Evolutionary conservation across 1,284 basidiomycete genomes (phyloP).

Genomic region (Baeospora myosura): DNA sequence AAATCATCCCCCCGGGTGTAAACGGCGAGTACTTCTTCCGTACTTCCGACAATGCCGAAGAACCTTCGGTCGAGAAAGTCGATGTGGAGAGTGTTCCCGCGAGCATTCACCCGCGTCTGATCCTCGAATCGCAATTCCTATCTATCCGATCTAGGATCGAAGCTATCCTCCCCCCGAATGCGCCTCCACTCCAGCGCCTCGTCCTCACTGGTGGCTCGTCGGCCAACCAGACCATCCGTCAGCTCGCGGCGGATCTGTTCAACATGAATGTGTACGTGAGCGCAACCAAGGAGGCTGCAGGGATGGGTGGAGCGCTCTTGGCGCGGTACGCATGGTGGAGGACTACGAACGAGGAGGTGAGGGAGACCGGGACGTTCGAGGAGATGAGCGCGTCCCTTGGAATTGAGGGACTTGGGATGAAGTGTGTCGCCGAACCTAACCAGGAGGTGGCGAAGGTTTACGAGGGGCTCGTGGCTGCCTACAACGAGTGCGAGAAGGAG

Average conservation of each 20-base stretch:
- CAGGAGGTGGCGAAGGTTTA: slow-evolving; percentile 33
- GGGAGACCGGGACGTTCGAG: slow-evolving; percentile 55
- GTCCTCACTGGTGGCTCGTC: slow-evolving; percentile 80
- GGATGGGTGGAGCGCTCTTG: slow-evolving; percentile 60
- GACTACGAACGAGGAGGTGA: slow-evolving; percentile 29
- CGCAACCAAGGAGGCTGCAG: slow-evolving; percentile 59
- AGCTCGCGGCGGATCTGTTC: slow-evolving; percentile 75
- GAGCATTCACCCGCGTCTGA: slow-evolving; percentile 66
- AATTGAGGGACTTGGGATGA: slow-evolving; percentile 21
- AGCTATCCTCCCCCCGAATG: slow-evolving; percentile 56
- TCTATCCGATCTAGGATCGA: slow-evolving; percentile 66
- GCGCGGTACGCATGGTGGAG: slow-evolving; percentile 69
- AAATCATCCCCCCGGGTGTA: slow-evolving; percentile 77
- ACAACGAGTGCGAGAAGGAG: slow-evolving; percentile 40
- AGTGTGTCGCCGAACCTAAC: slow-evolving; percentile 38
- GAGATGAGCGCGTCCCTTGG: slow-evolving; percentile 46
- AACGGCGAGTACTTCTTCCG: slow-evolving; percentile 62
- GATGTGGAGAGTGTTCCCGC: slow-evolving; percentile 35
- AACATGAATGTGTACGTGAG: slow-evolving; percentile 66
- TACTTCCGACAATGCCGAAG: slow-evolving; percentile 15
- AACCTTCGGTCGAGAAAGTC: slow-evolving; percentile 21
- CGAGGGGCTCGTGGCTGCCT: slow-evolving; percentile 33
- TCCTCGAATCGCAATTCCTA: slow-evolving; percentile 82
- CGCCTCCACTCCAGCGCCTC: slow-evolving; percentile 53
- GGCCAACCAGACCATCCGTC: slow-evolving; percentile 66